phyloP scores from a whole-genome alignment of 192 early-diverging fungal genomes.

The Paraglomus brasilianum region DNA sequence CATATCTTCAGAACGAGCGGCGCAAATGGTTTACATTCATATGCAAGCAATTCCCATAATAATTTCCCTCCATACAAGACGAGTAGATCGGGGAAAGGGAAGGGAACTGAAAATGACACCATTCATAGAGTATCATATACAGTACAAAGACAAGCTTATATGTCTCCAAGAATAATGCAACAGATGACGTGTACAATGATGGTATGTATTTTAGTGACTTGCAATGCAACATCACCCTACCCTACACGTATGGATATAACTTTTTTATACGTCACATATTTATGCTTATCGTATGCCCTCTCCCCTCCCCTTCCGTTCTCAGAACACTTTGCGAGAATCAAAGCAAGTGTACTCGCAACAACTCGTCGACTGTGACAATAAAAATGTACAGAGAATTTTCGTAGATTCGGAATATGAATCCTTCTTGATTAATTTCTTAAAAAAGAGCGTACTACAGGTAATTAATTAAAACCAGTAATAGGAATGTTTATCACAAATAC shows the following conservation, averaged over 20 bases:
- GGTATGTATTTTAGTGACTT: neutral
- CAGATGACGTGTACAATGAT: constrained; percentile 18
- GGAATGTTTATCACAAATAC: neutral
- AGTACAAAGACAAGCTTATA: constrained; percentile 19
- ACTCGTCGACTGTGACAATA: constrained; percentile 28
- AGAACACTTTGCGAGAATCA: constrained; percentile 23
- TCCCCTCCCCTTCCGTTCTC: too few relatives aligned
- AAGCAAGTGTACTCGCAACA: constrained; percentile 23
- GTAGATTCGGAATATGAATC: constrained; percentile 31
- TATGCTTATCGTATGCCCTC: too few relatives aligned
- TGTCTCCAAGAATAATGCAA: constrained; percentile 21
- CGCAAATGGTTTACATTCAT: too few relatives aligned
- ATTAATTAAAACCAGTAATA: neutral
- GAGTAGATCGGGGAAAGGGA: constrained; percentile 2
- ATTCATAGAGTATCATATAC: neutral
- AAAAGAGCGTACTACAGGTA: constrained; percentile 27
- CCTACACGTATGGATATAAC: too few relatives aligned
- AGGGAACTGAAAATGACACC: neutral
- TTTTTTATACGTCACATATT: too few relatives aligned
- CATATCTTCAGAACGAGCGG: too few relatives aligned
- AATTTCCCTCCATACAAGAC: too few relatives aligned
- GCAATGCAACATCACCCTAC: too few relatives aligned
- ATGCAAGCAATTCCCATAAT: too few relatives aligned
- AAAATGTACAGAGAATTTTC: constrained; percentile 26
- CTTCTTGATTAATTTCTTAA: constrained; percentile 30